Conservation (phyloP, 371 early-diverging fungal species). For the Actinomucor elegans region DNA sequence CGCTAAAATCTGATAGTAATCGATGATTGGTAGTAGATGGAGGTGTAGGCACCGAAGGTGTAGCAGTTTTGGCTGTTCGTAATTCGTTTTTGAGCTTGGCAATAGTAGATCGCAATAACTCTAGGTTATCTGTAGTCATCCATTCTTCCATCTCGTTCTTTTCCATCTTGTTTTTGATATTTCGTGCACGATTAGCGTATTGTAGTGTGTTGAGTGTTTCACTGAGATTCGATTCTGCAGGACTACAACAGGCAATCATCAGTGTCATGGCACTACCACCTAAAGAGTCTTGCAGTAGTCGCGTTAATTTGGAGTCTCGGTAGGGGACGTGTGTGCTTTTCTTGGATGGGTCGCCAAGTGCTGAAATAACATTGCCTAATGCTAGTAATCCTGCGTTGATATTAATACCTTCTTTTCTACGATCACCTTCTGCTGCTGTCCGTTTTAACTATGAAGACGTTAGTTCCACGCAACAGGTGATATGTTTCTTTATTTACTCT, state of each 20-base stretch:
- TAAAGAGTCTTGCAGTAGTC: slow-evolving; percentile 94
- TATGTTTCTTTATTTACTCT: too few species aligned
- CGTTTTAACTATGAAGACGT: slow-evolving; percentile 70
- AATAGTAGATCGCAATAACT: slow-evolving; percentile 56
- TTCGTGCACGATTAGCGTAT: slow-evolving; percentile 90
- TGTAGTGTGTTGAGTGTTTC: slow-evolving; percentile 95
- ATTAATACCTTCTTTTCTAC: slow-evolving; percentile 96
- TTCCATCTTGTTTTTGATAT: slow-evolving; percentile 82
- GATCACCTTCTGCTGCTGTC: slow-evolving; percentile 93
- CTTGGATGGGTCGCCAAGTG: slow-evolving; percentile 89
- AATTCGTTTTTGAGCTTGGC: slow-evolving; percentile 58
- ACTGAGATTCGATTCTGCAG: slow-evolving; percentile 76
- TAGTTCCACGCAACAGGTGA: background rate
- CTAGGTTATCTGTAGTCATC: slow-evolving; percentile 63
- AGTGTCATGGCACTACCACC: slow-evolving; percentile 92
- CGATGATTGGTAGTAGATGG: slow-evolving; percentile 1
- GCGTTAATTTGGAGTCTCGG: slow-evolving; percentile 98
- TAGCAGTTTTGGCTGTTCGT: slow-evolving; percentile 32
- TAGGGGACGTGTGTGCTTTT: slow-evolving; percentile 86
- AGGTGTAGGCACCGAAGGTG: too few species aligned
- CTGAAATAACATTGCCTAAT: slow-evolving; percentile 98
- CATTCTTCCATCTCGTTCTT: slow-evolving; percentile 73
- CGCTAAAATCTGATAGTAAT: slow-evolving; percentile 7
- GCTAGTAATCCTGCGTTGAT: slow-evolving; percentile 98
- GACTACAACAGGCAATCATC: slow-evolving; percentile 94